These are phyloP conservation scores for Xylaria sp. DNA, from an alignment of 2,329 filamentous ascomycete species.

Conservation along the genomic window DNA sequence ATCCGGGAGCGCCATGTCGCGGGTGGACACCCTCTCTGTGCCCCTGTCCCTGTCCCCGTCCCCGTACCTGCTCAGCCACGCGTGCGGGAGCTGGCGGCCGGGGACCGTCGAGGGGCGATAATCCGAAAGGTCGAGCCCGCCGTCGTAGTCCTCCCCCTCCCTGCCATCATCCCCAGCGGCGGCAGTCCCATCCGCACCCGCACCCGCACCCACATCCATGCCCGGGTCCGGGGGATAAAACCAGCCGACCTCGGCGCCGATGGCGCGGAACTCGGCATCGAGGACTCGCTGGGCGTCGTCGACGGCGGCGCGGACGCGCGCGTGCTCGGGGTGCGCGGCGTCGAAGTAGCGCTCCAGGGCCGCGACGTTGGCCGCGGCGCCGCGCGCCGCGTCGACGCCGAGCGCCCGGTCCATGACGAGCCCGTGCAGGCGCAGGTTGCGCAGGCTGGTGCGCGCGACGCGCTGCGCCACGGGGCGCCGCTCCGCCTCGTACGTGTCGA, in stretches of 20 bases:
- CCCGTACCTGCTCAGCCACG: background rate
- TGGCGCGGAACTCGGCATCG: constrained; percentile 39
- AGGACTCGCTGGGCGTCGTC: constrained; percentile 30
- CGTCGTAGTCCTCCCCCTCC: constrained; percentile 46
- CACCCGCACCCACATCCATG: too few relatives aligned
- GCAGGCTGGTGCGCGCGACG: constrained; percentile 32
- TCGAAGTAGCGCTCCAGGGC: constrained; percentile 34
- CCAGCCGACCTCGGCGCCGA: constrained; percentile 39
- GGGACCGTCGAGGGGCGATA: constrained; percentile 1
- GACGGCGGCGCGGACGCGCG: constrained; percentile 29
- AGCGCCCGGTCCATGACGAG: constrained; percentile 38
- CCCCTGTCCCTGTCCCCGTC: background rate
- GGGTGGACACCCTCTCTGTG: background rate
- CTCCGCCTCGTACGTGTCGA: constrained; percentile 39
- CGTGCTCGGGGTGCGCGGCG: constrained; percentile 18
- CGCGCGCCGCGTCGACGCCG: constrained; percentile 27
- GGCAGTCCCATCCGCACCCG: too few relatives aligned
- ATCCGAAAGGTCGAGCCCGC: background rate
- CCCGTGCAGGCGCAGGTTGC: constrained; percentile 35
- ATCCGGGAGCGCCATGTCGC: background rate
- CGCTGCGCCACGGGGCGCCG: constrained; percentile 38
- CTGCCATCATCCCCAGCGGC: constrained; percentile 39
- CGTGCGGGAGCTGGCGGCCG: constrained; percentile 2
- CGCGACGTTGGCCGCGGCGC: constrained; percentile 29
- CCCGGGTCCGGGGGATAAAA: constrained; percentile 30